These are phyloP conservation scores for Sparassis latifolia DNA, from an alignment of 1,284 basidiomycete genomes.

Conservation along the genomic window DNA sequence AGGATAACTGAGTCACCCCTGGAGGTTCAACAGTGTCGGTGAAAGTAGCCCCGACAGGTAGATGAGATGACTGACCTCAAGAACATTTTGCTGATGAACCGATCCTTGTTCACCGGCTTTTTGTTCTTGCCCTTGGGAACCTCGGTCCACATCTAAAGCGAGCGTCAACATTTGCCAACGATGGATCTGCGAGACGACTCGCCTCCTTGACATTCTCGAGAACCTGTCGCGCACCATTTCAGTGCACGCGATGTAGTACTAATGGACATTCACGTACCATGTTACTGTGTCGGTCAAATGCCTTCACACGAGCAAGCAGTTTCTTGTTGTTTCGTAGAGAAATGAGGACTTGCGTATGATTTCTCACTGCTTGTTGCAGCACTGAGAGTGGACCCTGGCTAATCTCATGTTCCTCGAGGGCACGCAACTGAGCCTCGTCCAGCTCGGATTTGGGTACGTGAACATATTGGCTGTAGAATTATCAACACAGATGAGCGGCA, in stretches of 20 bases:
- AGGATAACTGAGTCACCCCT: slow-evolving; percentile 95
- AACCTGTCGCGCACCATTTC: slow-evolving; percentile 47
- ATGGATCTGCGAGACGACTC: slow-evolving; percentile 1
- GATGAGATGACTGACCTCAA: slow-evolving; percentile 51
- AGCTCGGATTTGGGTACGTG: slow-evolving; percentile 97
- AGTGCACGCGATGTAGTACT: neutral
- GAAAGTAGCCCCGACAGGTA: no score
- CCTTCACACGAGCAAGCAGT: slow-evolving; percentile 94
- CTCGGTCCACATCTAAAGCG: slow-evolving; percentile 94
- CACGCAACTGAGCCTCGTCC: slow-evolving; percentile 92
- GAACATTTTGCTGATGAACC: slow-evolving; percentile 99
- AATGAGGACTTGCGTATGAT: slow-evolving; percentile 96
- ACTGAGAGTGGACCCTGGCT: slow-evolving; percentile 97
- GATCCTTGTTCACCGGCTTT: slow-evolving; percentile 97
- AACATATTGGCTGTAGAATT: slow-evolving; percentile 78
- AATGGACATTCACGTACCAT: slow-evolving; percentile 61
- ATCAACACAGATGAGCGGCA: slow-evolving; percentile 1
- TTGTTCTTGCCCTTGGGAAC: slow-evolving; percentile 97
- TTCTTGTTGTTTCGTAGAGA: slow-evolving; percentile 99
- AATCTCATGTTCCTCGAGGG: slow-evolving; percentile 96
- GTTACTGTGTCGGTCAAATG: slow-evolving; percentile 98
- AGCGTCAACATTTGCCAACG: slow-evolving; percentile 5
- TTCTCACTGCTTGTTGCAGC: slow-evolving; percentile 95
- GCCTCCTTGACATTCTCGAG: slow-evolving; percentile 96
- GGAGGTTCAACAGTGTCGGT: slow-evolving; percentile 10